phyloP scores from a whole-genome alignment of 257 asterid species.

The Eucommia ulmoides region DNA sequence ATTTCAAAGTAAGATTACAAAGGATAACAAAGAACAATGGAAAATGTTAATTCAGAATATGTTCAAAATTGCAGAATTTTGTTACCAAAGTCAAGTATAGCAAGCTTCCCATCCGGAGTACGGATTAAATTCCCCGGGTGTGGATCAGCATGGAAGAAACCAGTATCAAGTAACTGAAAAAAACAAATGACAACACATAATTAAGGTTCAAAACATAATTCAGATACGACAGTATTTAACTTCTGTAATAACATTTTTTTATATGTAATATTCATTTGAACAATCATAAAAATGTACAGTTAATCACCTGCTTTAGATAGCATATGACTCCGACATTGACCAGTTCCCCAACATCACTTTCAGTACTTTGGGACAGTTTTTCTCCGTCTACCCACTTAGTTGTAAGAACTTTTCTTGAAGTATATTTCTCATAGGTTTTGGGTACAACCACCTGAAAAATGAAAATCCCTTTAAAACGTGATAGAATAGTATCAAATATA shows the following conservation, averaged over 20 bases:
- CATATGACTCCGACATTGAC: slow-evolving; percentile 99
- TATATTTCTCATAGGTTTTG: slow-evolving; percentile 64
- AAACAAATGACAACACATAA: slow-evolving; percentile 17
- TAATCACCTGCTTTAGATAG: slow-evolving; percentile 99
- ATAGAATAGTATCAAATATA: no score
- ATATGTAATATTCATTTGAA: no score
- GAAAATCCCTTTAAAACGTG: no score
- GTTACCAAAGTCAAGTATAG: slow-evolving; percentile 91
- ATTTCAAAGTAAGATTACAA: slow-evolving; percentile 3
- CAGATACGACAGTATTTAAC: no score
- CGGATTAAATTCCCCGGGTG: slow-evolving; percentile 97
- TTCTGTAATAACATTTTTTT: no score
- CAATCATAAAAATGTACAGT: no score
- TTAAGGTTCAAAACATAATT: neutral
- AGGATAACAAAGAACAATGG: slow-evolving; percentile 3
- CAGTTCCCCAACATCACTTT: slow-evolving; percentile 93
- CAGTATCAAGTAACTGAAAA: slow-evolving; percentile 95
- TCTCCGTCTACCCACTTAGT: slow-evolving; percentile 94
- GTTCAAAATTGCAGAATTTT: no score
- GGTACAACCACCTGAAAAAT: slow-evolving; percentile 93
- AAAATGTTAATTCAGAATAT: neutral
- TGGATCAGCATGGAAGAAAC: slow-evolving; percentile 99
- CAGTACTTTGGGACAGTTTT: slow-evolving; percentile 97
- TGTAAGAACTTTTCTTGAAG: slow-evolving; percentile 95
- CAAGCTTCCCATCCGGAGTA: slow-evolving; percentile 95